Evolutionary conservation across 1,284 basidiomycete genomes (phyloP), one percentile per base, ranked within the genome.

Genomic region (Sphaerobolus stellatus): DNA sequence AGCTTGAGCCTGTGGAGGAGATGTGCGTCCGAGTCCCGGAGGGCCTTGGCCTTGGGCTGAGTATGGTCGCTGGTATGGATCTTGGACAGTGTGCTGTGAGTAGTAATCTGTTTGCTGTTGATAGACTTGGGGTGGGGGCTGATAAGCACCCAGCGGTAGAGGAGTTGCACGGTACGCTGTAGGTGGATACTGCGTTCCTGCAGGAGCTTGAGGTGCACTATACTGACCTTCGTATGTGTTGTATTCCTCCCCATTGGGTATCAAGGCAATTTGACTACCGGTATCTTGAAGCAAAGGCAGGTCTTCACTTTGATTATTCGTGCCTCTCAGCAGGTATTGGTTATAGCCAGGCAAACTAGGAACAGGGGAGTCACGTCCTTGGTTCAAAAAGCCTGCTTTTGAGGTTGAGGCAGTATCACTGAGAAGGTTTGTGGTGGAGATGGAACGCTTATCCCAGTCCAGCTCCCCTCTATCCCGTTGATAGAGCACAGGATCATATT

Each of bases 391-490:
- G 34, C 70, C 73, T n/a, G 71, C 72, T 59, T 76, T 77, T 41
- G 68, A 64, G 1, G 77, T 75, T 1, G 75, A 69, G 30, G 68
- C 68, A 34, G 59, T 65, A 56, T 76, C 73, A 14, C 69, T 73
- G 52, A 88, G 72, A 36, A 84, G 62, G 30, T 73, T 77, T 4
- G 80, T 76, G 20, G 88, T 85, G 8, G 83, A 75, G 51, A 90
- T 75, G 0, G 88, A 90, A 13, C 83, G 81, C 40, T 77, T 74
- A 61, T 92, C 89, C 89, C 88, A 92, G 62, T 92, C 89, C 50
- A 83, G 64, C 64, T 92, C 90, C 41, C 88, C 90, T 57, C 87
- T 77, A 65, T 92, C 89, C 25, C 88, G 83, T 61, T 78, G 78
- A 62, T 91, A 92, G 18, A 89, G 68, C 3, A 69, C 73, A 24